Evolutionary conservation across 2,329 filamentous ascomycete species (phyloP).

Genomic region (Aspergillus uvarum): DNA sequence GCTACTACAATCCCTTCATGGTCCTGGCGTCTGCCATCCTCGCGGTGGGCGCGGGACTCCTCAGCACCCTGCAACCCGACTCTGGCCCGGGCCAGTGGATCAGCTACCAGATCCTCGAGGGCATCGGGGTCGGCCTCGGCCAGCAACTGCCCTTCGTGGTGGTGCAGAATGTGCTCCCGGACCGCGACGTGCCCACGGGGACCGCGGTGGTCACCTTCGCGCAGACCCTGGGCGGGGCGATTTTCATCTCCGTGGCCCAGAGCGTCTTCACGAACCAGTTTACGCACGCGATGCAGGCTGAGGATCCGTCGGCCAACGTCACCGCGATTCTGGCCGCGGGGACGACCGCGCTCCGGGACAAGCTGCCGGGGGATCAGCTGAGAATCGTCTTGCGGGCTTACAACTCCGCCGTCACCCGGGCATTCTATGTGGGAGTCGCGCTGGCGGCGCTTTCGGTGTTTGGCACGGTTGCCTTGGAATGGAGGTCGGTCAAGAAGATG

Average conservation of each 20-base stretch:
- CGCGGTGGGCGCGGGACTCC: slow-evolving; percentile 6
- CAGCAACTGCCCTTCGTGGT: slow-evolving; percentile 9
- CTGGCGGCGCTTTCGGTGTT: too few relatives aligned
- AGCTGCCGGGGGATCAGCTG: too few relatives aligned
- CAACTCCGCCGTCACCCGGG: too few relatives aligned
- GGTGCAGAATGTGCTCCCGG: slow-evolving; percentile 1
- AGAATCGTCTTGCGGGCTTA: too few relatives aligned
- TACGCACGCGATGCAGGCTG: too few relatives aligned
- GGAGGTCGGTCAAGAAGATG: too few relatives aligned
- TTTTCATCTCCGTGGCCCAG: slow-evolving; percentile 15
- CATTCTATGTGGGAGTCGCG: too few relatives aligned
- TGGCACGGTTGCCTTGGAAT: too few relatives aligned
- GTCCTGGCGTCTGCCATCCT: slow-evolving; percentile 1
- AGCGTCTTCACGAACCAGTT: slow-evolving; percentile 20
- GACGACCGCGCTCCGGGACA: too few relatives aligned
- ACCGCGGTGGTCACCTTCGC: slow-evolving; percentile 14
- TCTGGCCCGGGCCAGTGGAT: slow-evolving; percentile 11
- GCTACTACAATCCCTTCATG: slow-evolving; percentile 13
- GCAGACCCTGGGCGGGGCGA: slow-evolving; percentile 5
- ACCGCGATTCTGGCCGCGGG: too few relatives aligned
- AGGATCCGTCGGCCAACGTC: too few relatives aligned
- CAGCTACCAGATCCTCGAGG: slow-evolving; percentile 16
- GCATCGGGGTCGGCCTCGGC: slow-evolving; percentile 11
- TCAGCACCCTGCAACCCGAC: slow-evolving; percentile 3
- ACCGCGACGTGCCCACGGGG: slow-evolving; percentile 10